Percentiles rank a stretch among this genome's conserved stretches.
phyloP scores from a whole-genome alignment of 2,329 filamentous ascomycete species.

The Aureobasidium sp. region DNA sequence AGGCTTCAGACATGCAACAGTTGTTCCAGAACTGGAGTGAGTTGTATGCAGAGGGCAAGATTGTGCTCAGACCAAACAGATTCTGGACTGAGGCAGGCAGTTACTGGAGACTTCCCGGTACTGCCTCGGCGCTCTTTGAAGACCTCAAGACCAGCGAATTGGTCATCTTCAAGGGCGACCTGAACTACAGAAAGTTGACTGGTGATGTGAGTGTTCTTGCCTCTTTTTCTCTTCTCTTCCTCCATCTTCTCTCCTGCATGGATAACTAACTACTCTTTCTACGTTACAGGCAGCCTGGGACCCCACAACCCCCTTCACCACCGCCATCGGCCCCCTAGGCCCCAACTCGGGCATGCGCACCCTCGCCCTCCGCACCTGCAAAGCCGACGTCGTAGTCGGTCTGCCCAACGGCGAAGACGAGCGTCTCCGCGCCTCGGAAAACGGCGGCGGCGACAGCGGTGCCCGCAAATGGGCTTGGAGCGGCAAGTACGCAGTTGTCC shows the following conservation, averaged over 20 bases:
- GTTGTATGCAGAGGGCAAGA: conserved; percentile 74
- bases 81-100: conserved; percentile 89
- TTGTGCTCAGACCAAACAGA: conserved; percentile 72
- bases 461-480: conserved; percentile 88
- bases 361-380: conserved; percentile 85
- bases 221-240: not conserved
- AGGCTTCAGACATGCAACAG: conserved; percentile 61
- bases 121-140: conserved; percentile 60
- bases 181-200: conserved; percentile 92
- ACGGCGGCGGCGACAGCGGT: conserved; percentile 62
- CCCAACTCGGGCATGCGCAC: conserved; percentile 74
- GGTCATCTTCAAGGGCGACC: conserved; percentile 92
- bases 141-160: conserved; percentile 79
- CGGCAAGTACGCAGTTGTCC: conserved; percentile 94
- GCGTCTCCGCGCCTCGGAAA: conserved; percentile 60
- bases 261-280: conserved; percentile 27
- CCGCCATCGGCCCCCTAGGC: conserved; percentile 81
- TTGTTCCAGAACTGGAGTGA: conserved; percentile 75
- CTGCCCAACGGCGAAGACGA: conserved; percentile 79
- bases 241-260: not conserved
- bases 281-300: conserved; percentile 62
- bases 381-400: conserved; percentile 91
- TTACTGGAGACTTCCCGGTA: conserved; percentile 76
- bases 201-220: conserved; percentile 61
- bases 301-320: conserved; percentile 74